These are phyloP conservation scores for Trypanosoma mega DNA, from an alignment of 208 protist species.

Conservation along the genomic window DNA sequence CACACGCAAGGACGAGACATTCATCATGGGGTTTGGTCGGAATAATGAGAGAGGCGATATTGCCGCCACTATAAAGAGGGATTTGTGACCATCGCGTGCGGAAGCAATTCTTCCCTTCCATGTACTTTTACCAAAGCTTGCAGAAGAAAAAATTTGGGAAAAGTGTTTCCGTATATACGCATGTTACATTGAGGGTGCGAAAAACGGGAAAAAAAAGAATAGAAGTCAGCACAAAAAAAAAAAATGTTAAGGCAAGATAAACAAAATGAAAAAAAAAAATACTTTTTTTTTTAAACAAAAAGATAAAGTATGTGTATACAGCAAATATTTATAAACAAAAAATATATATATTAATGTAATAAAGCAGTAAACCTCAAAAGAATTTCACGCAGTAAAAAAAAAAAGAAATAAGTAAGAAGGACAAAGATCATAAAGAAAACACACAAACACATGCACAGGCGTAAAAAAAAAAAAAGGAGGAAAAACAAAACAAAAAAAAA, in stretches of 20 bases:
- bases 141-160: slow-evolving; percentile 4
- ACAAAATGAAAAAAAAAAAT: not conserved
- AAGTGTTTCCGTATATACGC: not conserved
- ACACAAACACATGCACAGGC: no score
- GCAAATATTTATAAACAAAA: no score
- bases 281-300: no score
- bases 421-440: no score
- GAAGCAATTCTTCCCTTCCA: slow-evolving; percentile 91
- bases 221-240: slow-evolving; percentile 7
- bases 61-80: slow-evolving; percentile 87
- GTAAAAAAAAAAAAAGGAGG: slow-evolving; percentile 1
- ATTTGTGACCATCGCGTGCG: slow-evolving; percentile 76
- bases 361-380: no score
- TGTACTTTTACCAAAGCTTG: slow-evolving; percentile 10
- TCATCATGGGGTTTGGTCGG: slow-evolving; percentile 27
- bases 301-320: no score
- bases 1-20: slow-evolving; percentile 77
- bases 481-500: slow-evolving; percentile 4
- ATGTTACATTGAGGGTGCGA: not conserved
- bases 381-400: no score
- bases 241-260: slow-evolving; percentile 1
- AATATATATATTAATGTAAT: no score
- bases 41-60: slow-evolving; percentile 62
- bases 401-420: no score
- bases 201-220: not conserved